A percentile compares a stretch with the other conserved stretches of the same genome.
phyloP scores from a whole-genome alignment of 306 rosid genomes.

The Lablab purpureus region DNA sequence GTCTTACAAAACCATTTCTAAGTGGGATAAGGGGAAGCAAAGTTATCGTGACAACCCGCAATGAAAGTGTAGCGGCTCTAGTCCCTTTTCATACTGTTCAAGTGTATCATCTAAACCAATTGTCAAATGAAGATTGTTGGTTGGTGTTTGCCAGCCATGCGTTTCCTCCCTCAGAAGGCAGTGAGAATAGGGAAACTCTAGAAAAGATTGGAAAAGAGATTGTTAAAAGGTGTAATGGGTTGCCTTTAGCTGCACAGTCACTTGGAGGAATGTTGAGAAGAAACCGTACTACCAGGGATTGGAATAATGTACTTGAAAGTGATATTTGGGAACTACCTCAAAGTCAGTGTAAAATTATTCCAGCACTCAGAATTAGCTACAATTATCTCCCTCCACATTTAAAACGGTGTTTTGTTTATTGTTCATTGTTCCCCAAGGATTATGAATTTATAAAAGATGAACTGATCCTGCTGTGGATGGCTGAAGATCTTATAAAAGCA shows the following conservation, averaged over 20 bases:
- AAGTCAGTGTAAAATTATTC: not conserved
- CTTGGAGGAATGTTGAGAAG: constrained; percentile 8
- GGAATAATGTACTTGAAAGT: not conserved
- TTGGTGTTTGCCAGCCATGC: not conserved
- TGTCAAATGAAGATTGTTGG: constrained; percentile 8
- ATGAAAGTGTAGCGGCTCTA: not conserved
- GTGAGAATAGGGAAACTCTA: not conserved
- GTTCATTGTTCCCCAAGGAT: not conserved
- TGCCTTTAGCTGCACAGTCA: not conserved
- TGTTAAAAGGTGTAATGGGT: constrained; percentile 1
- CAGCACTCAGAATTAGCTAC: not conserved
- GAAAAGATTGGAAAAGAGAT: not conserved
- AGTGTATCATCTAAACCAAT: not conserved
- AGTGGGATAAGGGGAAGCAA: no score
- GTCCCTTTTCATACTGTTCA: not conserved
- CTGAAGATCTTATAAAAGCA: not conserved
- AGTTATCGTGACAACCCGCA: not conserved
- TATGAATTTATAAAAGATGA: not conserved
- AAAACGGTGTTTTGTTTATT: not conserved
- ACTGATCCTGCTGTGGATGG: not conserved
- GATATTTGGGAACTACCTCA: not conserved
- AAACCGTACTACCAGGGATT: not conserved
- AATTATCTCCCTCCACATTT: constrained; percentile 1
- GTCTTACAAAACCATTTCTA: not conserved
- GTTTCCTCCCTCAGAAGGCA: not conserved